Base-by-base conservation (phyloP, 2,329 filamentous ascomycete species). In the Geosmithia putterillii region DNA sequence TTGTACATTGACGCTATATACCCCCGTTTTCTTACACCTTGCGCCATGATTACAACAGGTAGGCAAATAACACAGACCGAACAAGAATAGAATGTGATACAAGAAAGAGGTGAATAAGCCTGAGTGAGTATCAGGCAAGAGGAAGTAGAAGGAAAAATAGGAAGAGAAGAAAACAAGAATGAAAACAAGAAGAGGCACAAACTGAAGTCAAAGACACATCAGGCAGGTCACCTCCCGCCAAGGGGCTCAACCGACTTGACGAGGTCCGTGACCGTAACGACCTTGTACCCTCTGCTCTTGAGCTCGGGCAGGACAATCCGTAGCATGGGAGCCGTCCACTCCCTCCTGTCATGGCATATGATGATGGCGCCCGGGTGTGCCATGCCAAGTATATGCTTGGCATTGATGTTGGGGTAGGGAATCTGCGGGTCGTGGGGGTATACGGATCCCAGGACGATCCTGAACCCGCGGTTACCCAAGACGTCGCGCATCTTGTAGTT, bases 391-490 rank as follows among this genome's bases (percentile, higher is more conserved):
- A 94, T 76, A 64, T 94, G 87, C 50, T 67, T 70, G 7, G 85
- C 81, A 61, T 95, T 95, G 42, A 88, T 51, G 49, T 67, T 65
- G 51, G 76, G 72, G 54, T 74, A 81, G 9, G 69, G 68, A 45
- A 95, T 81, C 68, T 94, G 87, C n/a, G 88, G 80, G 63, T 95
- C 88, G 64, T 94, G 87, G 5, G 88, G 88, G 62, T 94, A 95
- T 36, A 95, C 80, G 59, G 79, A 81, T 3, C 88, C 88, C 35
- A 95, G 65, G n/a, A 88, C 81, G 42, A 92, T 69, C 41, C 71
- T 69, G 60, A 86, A 89, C 4, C 79, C 81, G 47, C 87, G 57
- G 42, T 63, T 67, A 28, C 63, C 62, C 7, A 86, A 62, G 32
- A 82, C 57, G 28, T 62, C 59, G 18, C 83, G 69, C 79, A 94